These are phyloP conservation scores for Auricularia auricula-judae DNA, from an alignment of 768 basidiomycete species.

Conservation along the genomic window DNA sequence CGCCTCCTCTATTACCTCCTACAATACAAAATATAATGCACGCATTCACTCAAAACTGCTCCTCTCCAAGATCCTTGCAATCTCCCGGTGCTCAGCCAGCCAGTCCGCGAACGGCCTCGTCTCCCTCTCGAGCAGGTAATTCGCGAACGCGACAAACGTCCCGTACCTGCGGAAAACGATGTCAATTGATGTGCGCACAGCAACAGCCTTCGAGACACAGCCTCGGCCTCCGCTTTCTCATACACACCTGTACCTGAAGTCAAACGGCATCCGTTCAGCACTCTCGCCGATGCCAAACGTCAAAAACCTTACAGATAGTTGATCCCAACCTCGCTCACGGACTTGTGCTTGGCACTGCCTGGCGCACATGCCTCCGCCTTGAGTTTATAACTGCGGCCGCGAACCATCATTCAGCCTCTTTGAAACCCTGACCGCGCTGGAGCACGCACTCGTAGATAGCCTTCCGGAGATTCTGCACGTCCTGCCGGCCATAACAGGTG, in stretches of 20 bases:
- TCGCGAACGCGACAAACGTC: conserved; percentile 85
- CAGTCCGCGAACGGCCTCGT: conserved; percentile 64
- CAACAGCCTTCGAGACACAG: no score
- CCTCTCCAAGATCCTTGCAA: conserved; percentile 51
- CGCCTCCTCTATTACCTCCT: conserved; percentile 8
- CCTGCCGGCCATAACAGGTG: conserved; percentile 23
- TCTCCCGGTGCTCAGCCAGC: conserved; percentile 77
- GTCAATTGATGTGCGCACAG: not conserved
- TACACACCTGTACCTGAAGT: conserved; percentile 43
- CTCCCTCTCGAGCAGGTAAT: conserved; percentile 73
- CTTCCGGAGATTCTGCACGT: conserved; percentile 92
- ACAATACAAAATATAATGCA: not conserved
- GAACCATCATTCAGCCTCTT: not conserved
- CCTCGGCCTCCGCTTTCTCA: not conserved
- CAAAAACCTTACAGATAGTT: conserved; percentile 66
- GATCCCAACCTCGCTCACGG: conserved; percentile 62
- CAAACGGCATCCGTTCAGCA: not conserved
- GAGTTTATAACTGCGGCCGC: conserved; percentile 64
- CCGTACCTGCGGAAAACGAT: conserved; percentile 42
- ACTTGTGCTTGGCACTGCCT: conserved; percentile 65
- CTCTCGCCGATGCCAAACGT: conserved; percentile 1
- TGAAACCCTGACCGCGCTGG: not conserved
- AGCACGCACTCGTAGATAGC: conserved; percentile 82
- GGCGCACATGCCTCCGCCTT: conserved; percentile 77
- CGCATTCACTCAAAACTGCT: not conserved